Percentiles rank a stretch among this genome's conserved stretches.
These are phyloP conservation scores for Flaveria bidentis DNA, from an alignment of 129 eudicot genomes.

Conservation along the genomic window DNA sequence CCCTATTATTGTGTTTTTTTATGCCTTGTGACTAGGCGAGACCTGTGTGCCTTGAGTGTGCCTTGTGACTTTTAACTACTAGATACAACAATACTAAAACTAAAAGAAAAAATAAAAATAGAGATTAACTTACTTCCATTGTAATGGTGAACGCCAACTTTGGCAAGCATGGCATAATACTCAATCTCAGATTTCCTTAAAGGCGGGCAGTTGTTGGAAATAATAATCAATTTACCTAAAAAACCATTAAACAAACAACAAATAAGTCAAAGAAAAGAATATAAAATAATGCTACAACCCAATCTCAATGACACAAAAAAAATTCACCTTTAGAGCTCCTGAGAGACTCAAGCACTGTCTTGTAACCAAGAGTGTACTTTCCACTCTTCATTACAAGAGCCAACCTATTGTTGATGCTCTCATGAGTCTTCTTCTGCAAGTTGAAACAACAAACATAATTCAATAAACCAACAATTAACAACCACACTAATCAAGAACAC, in stretches of 20 bases:
- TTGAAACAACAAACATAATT: not conserved
- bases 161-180: slow-evolving; percentile 85
- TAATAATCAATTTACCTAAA: slow-evolving; percentile 60
- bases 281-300: not conserved
- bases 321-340: slow-evolving; percentile 59
- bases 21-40: not conserved
- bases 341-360: slow-evolving; percentile 67
- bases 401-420: slow-evolving; percentile 67
- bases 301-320: not conserved
- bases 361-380: slow-evolving; percentile 68
- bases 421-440: slow-evolving; percentile 72
- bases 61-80: not conserved
- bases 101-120: not conserved
- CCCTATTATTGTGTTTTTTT: not conserved
- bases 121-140: slow-evolving; percentile 66
- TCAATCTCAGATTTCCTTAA: slow-evolving; percentile 82
- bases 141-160: slow-evolving; percentile 85
- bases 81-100: not conserved
- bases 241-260: slow-evolving; percentile 1
- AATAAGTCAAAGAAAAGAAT: not conserved
- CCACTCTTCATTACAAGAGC: slow-evolving; percentile 84
- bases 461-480: not conserved
- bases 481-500: not conserved
- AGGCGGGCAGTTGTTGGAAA: slow-evolving; percentile 79
- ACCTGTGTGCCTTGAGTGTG: not conserved